Evolutionary conservation across 495 filamentous ascomycete species (phyloP).

Genomic region (Neurospora discreta): DNA sequence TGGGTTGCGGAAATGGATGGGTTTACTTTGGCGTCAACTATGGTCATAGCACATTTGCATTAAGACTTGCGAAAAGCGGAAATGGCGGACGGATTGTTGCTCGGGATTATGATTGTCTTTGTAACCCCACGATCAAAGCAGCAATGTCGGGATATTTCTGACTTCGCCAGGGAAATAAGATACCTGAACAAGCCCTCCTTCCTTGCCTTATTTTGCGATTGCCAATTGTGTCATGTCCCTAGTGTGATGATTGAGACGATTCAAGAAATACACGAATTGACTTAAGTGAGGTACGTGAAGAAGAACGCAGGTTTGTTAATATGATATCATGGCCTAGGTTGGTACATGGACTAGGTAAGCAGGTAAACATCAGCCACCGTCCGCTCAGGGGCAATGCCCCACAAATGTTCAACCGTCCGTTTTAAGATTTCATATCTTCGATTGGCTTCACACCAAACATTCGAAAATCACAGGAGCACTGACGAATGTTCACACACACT

Average conservation of each 20-base stretch:
- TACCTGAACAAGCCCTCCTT: background rate
- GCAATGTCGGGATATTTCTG: constrained; percentile 17
- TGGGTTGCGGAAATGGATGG: constrained; percentile 21
- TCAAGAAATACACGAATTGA: background rate
- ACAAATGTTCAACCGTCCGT: background rate
- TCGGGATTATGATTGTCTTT: constrained; percentile 12
- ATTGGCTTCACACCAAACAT: background rate
- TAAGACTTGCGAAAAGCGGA: constrained; percentile 22
- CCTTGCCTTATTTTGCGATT: background rate
- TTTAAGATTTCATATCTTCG: background rate
- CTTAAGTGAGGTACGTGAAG: background rate
- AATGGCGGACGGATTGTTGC: constrained; percentile 17
- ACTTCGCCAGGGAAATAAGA: constrained; percentile 13
- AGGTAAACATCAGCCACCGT: background rate
- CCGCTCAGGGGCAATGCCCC: background rate
- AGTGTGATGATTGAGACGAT: background rate
- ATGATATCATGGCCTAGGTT: background rate
- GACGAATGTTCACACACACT: background rate
- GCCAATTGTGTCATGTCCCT: background rate
- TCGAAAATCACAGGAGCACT: background rate
- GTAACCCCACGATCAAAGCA: constrained; percentile 15
- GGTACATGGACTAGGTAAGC: background rate
- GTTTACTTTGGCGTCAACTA: constrained; percentile 23
- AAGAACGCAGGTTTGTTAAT: background rate
- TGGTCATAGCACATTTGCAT: constrained; percentile 24